phyloP scores from a whole-genome alignment of 345 rosid species.

The Acer campestre region DNA sequence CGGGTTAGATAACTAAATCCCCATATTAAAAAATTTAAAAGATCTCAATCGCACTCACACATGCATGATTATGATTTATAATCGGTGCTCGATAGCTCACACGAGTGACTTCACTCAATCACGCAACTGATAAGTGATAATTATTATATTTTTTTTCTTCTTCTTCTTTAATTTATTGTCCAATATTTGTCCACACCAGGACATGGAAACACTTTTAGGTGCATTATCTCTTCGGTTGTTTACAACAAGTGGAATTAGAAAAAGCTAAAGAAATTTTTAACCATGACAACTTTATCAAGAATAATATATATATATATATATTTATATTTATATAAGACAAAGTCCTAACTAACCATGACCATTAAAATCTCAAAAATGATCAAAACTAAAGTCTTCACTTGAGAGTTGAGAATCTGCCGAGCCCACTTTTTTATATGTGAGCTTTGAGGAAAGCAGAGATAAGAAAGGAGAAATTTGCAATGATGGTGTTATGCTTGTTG shows the following conservation, averaged over 20 bases:
- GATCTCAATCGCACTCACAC: constrained; percentile 18
- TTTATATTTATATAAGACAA: constrained; percentile 20
- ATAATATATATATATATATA: background rate
- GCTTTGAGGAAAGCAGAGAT: constrained; percentile 32
- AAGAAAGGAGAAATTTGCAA: constrained; percentile 22
- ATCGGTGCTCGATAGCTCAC: background rate
- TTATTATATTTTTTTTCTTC: no score
- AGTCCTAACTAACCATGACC: constrained; percentile 30
- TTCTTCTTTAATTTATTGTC: no score
- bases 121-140: background rate
- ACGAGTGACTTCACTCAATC: constrained; percentile 16
- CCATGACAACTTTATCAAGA: constrained; percentile 12
- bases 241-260: constrained; percentile 21
- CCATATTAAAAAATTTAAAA: background rate
- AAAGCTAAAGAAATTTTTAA: constrained; percentile 15
- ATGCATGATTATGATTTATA: constrained; percentile 4
- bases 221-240: constrained; percentile 9
- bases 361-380: constrained; percentile 21
- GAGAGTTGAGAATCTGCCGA: constrained; percentile 17
- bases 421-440: constrained; percentile 26
- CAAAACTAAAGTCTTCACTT: constrained; percentile 1
- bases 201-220: constrained; percentile 44
- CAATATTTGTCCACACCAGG: constrained; percentile 29
- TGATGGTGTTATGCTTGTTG: constrained; percentile 37
- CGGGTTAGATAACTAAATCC: background rate